Percentiles rank a stretch among this genome's conserved stretches.
These are phyloP conservation scores for Heterobasidion annosum DNA, from an alignment of 1,284 basidiomycete genomes.

Conservation along the genomic window DNA sequence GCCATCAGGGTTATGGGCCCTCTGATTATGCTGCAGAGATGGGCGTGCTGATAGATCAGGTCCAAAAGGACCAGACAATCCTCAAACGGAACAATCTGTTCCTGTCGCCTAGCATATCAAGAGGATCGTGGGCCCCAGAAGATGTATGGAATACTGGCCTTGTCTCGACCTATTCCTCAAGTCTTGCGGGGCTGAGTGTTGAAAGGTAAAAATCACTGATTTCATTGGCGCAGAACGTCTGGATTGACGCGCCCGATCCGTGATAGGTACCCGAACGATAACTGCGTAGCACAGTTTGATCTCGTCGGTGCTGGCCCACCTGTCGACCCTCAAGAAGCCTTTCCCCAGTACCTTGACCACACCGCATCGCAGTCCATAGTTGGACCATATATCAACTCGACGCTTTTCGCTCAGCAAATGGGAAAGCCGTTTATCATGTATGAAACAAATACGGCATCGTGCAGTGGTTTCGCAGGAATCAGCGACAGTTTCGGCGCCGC, in stretches of 20 bases:
- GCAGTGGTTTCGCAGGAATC: conserved; percentile 46
- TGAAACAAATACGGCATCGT: conserved; percentile 49
- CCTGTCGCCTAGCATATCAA: conserved; percentile 50
- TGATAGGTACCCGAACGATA: conserved; percentile 40
- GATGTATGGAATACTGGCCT: conserved; percentile 52
- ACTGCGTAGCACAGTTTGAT: conserved; percentile 48
- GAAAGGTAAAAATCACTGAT: conserved; percentile 31
- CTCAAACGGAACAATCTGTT: conserved; percentile 34
- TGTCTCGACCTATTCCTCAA: conserved; percentile 34
- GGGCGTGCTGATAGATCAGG: conserved; percentile 25
- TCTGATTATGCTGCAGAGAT: conserved; percentile 43
- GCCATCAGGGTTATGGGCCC: conserved; percentile 23
- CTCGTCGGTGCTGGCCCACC: conserved; percentile 20
- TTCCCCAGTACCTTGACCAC: conserved; percentile 53
- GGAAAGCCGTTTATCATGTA: conserved; percentile 47
- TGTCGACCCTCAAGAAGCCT: conserved; percentile 40
- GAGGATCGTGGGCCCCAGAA: conserved; percentile 36
- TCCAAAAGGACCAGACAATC: conserved; percentile 31
- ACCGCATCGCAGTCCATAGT: conserved; percentile 36
- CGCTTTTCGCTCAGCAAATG: conserved; percentile 29
- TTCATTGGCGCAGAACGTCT: not conserved
- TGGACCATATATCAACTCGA: conserved; percentile 39
- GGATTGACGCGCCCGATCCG: not conserved
- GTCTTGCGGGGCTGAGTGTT: conserved; percentile 41
- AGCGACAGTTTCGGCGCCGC: conserved; percentile 39